phyloP scores from a whole-genome alignment of 257 asterid genomes.

The Gynochthodes officinalis region DNA sequence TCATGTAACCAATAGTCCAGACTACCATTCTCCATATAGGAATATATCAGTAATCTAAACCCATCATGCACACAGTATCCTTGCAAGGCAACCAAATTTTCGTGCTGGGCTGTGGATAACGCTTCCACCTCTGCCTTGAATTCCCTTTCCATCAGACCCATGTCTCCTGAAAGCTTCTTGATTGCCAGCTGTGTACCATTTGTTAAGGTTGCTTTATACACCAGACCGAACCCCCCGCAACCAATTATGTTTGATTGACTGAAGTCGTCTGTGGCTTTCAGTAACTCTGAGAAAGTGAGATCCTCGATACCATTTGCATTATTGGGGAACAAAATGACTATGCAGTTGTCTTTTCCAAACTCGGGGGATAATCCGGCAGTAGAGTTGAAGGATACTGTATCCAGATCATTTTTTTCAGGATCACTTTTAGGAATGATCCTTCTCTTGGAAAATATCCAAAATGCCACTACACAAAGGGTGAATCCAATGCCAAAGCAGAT shows the following conservation, averaged over 20 bases:
- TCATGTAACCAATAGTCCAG: conserved; percentile 95
- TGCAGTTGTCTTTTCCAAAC: conserved; percentile 58
- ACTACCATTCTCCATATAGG: conserved; percentile 96
- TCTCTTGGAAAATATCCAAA: conserved; percentile 64
- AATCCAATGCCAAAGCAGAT: conserved; percentile 58
- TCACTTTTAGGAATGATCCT: conserved; percentile 51
- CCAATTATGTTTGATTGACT: conserved; percentile 86
- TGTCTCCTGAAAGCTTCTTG: conserved; percentile 94
- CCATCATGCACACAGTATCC: conserved; percentile 96
- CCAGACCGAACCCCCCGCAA: conserved; percentile 97
- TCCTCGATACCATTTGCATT: conserved; percentile 52
- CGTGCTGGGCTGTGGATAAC: conserved; percentile 88
- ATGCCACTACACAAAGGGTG: conserved; percentile 53
- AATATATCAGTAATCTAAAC: conserved; percentile 65
- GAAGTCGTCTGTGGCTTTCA: conserved; percentile 87
- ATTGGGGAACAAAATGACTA: conserved; percentile 72
- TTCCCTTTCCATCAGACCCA: conserved; percentile 93
- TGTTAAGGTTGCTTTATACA: conserved; percentile 68
- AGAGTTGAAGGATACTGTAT: conserved; percentile 59
- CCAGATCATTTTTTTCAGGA: conserved; percentile 49
- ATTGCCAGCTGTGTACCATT: conserved; percentile 79
- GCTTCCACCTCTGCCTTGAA: conserved; percentile 96
- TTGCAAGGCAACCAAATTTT: conserved; percentile 76
- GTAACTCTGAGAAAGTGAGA: conserved; percentile 64
- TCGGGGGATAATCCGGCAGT: conserved; percentile 58